Conservation (phyloP, 192 early-diverging fungal genomes). For the Pilaira anomala region DNA sequence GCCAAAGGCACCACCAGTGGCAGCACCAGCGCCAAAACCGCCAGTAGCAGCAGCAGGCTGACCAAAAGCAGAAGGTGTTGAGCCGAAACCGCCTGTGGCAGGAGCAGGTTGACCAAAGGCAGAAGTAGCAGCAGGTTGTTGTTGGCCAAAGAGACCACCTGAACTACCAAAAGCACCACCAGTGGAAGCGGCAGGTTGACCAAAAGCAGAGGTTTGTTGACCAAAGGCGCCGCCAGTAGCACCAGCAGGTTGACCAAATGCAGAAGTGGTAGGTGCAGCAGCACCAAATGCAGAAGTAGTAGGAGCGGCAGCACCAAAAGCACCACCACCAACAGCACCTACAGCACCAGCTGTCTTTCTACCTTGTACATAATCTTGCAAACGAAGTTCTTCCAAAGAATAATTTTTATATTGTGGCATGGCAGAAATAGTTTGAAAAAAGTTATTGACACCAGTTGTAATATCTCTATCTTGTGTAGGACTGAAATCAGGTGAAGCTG, state of each 20-base stretch:
- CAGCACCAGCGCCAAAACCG: slow-evolving; percentile 34
- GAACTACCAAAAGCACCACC: slow-evolving; percentile 21
- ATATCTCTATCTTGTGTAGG: slow-evolving; percentile 48
- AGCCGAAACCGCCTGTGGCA: slow-evolving; percentile 12
- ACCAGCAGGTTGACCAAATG: slow-evolving; percentile 35
- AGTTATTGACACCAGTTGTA: slow-evolving; percentile 52
- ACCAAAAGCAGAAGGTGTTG: slow-evolving; percentile 15
- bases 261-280: slow-evolving; percentile 24
- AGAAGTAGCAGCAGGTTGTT: background rate
- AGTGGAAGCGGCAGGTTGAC: slow-evolving; percentile 31
- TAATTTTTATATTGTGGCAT: slow-evolving; percentile 84
- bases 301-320: slow-evolving; percentile 15
- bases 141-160: background rate
- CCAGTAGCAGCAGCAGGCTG: slow-evolving; percentile 21
- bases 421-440: slow-evolving; percentile 70
- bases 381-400: slow-evolving; percentile 87
- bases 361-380: slow-evolving; percentile 83
- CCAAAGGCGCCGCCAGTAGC: background rate
- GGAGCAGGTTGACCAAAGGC: slow-evolving; percentile 29
- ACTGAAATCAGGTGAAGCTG: slow-evolving; percentile 53
- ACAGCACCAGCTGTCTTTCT: slow-evolving; percentile 55
- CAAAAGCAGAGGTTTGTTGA: slow-evolving; percentile 15
- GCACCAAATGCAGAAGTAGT: slow-evolving; percentile 42
- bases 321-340: slow-evolving; percentile 37
- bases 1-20: slow-evolving; percentile 32